Conservation (phyloP, 371 early-diverging fungal species). For the Circinella minor region DNA sequence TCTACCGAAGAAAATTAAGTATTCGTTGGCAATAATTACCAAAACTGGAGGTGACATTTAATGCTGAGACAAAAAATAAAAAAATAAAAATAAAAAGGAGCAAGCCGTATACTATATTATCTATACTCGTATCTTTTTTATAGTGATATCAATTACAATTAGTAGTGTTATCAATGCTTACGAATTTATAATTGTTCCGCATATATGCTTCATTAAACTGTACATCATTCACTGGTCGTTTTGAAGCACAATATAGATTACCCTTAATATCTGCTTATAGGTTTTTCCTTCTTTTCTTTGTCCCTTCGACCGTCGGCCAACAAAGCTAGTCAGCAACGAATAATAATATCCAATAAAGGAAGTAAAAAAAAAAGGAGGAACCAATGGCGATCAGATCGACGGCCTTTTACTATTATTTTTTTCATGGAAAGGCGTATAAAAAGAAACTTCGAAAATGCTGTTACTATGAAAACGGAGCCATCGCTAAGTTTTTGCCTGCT, state of each 20-base stretch:
- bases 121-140: too few relatives aligned
- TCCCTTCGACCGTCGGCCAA: too few relatives aligned
- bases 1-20: background rate
- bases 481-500: too few relatives aligned
- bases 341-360: background rate
- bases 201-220: too few relatives aligned
- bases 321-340: background rate
- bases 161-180: too few relatives aligned
- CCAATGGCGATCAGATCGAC: constrained; percentile 5
- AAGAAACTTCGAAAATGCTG: background rate
- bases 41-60: background rate
- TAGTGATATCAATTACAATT: too few relatives aligned
- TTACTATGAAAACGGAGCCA: too few relatives aligned
- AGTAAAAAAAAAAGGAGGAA: background rate
- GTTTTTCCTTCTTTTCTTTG: background rate
- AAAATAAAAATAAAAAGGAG: too few relatives aligned
- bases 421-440: background rate
- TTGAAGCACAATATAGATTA: background rate
- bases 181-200: too few relatives aligned
- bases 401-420: background rate
- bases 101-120: too few relatives aligned
- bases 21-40: background rate
- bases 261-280: background rate
- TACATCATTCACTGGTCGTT: too few relatives aligned
- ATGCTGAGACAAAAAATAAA: too few relatives aligned